These are phyloP conservation scores for Lanmaoa pseudosensibilis DNA, from an alignment of 768 basidiomycete genomes.

Conservation along the genomic window DNA sequence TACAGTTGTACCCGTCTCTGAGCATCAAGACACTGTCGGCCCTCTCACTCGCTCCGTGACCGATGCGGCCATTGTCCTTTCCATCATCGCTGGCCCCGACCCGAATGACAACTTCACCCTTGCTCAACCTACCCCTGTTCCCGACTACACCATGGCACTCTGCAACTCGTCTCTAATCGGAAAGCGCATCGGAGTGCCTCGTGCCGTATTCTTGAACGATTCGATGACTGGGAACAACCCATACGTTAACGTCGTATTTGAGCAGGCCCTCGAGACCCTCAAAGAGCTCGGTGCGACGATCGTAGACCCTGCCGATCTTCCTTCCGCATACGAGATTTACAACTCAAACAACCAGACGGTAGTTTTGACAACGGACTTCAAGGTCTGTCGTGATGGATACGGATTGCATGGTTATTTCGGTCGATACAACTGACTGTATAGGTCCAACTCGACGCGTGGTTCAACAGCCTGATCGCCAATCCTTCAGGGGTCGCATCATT, in stretches of 20 bases:
- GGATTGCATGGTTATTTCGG: background rate
- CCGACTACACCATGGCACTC: constrained; percentile 57
- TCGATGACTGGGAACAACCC: constrained; percentile 28
- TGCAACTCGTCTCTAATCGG: constrained; percentile 47
- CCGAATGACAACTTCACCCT: constrained; percentile 55
- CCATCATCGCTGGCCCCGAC: constrained; percentile 56
- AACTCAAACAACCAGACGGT: constrained; percentile 52
- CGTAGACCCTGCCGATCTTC: constrained; percentile 64
- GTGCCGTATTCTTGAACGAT: constrained; percentile 35
- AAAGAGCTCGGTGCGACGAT: constrained; percentile 45
- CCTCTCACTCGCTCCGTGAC: constrained; percentile 54
- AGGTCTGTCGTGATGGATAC: constrained; percentile 36
- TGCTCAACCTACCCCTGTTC: constrained; percentile 50
- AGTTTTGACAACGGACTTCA: constrained; percentile 59
- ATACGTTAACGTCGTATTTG: constrained; percentile 39
- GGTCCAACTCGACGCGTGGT: constrained; percentile 56
- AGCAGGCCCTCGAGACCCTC: constrained; percentile 39
- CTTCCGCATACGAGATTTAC: constrained; percentile 51
- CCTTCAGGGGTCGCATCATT: constrained; percentile 61
- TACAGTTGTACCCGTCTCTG: constrained; percentile 56
- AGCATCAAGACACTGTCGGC: constrained; percentile 59
- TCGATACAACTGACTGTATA: constrained; percentile 17
- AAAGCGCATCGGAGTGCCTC: constrained; percentile 54
- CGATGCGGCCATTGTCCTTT: constrained; percentile 56
- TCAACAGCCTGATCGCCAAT: constrained; percentile 44